These are phyloP conservation scores for Ocimum tenuiflorum DNA, from an alignment of 257 asterid genomes.

Conservation along the genomic window DNA sequence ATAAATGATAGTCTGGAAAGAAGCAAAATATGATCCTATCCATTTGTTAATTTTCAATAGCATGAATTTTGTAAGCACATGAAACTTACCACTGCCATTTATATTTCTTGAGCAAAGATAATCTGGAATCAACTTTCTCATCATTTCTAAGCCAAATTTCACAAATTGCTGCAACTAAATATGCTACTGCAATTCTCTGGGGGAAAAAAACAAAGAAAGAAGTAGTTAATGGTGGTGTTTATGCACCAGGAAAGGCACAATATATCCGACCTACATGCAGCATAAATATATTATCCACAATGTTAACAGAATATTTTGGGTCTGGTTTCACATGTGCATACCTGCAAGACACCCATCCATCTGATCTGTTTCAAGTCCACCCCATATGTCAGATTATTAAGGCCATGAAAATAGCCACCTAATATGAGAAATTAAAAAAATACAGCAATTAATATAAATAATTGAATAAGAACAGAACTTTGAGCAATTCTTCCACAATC, in stretches of 20 bases:
- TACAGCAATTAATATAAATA: not conserved
- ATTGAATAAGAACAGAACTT: not conserved
- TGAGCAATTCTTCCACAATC: not conserved
- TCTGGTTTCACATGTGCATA: slow-evolving; percentile 7
- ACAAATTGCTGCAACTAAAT: slow-evolving; percentile 47
- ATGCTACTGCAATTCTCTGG: slow-evolving; percentile 62
- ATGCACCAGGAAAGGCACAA: not conserved
- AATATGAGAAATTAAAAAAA: slow-evolving; percentile 7
- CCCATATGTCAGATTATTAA: slow-evolving; percentile 48
- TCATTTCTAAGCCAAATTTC: slow-evolving; percentile 68
- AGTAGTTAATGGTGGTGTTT: not conserved
- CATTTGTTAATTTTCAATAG: not conserved
- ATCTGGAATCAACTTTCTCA: slow-evolving; percentile 44
- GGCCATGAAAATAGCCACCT: slow-evolving; percentile 63
- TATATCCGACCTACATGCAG: not conserved
- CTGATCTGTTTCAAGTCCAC: slow-evolving; percentile 51
- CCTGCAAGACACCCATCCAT: slow-evolving; percentile 74
- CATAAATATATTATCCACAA: not conserved
- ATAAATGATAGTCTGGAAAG: not conserved
- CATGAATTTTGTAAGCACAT: not conserved
- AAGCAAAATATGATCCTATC: not conserved
- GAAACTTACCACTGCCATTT: slow-evolving; percentile 51
- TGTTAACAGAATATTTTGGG: not conserved
- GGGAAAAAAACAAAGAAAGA: not conserved
- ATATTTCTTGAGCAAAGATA: slow-evolving; percentile 51